A percentile compares a stretch with the other conserved stretches of the same genome.
Conservation (phyloP, 2,329 filamentous ascomycete species). For the Helminthosporium solani region DNA sequence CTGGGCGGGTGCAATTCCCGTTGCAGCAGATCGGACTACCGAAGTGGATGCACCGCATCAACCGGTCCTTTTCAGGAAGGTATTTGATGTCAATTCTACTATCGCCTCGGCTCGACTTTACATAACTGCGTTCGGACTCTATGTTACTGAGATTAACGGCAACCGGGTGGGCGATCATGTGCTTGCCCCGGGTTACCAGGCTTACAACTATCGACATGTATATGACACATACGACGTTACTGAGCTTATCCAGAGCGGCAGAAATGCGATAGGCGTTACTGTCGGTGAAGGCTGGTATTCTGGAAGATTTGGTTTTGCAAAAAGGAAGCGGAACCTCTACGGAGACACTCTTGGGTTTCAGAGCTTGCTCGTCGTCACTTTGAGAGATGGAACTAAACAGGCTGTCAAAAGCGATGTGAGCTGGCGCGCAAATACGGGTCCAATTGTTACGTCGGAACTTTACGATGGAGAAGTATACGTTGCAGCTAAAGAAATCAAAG, state of each 20-base stretch:
- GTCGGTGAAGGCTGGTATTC: slow-evolving; percentile 55
- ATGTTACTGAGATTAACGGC: slow-evolving; percentile 19
- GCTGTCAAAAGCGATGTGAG: slow-evolving; percentile 41
- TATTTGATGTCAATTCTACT: slow-evolving; percentile 10
- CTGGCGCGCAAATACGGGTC: slow-evolving; percentile 41
- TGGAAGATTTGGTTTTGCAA: slow-evolving; percentile 42
- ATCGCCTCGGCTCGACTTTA: slow-evolving; percentile 14
- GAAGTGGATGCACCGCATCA: slow-evolving; percentile 24
- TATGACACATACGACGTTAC: slow-evolving; percentile 59
- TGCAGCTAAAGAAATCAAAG: slow-evolving; percentile 32
- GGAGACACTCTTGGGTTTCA: slow-evolving; percentile 46
- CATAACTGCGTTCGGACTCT: slow-evolving; percentile 18
- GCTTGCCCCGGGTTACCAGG: slow-evolving; percentile 55
- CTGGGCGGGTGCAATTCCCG: slow-evolving; percentile 33
- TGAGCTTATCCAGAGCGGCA: slow-evolving; percentile 33
- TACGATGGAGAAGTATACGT: slow-evolving; percentile 59
- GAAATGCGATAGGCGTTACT: slow-evolving; percentile 46
- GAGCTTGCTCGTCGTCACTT: slow-evolving; percentile 43
- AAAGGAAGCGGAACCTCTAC: slow-evolving; percentile 39
- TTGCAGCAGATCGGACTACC: slow-evolving; percentile 16
- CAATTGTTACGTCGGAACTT: slow-evolving; percentile 46
- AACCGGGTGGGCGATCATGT: slow-evolving; percentile 15
- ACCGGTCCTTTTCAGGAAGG: slow-evolving; percentile 41
- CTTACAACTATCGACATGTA: slow-evolving; percentile 52
- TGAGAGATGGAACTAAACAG: slow-evolving; percentile 31